phyloP scores from a whole-genome alignment of 2,329 filamentous ascomycete species.

The Xylariaceae sp. region DNA sequence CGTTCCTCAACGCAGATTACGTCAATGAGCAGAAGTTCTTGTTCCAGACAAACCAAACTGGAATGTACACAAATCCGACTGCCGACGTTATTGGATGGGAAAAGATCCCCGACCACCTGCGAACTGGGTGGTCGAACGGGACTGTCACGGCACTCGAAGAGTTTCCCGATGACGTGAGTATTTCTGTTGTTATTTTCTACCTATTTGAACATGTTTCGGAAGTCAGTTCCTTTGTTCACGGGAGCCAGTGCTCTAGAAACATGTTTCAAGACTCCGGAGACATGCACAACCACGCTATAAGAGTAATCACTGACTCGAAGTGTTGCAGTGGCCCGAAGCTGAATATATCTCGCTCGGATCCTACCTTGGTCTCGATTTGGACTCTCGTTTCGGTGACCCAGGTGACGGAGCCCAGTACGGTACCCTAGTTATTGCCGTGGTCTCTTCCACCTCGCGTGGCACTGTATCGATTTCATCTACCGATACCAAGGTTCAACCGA shows the following conservation, averaged over 20 bases:
- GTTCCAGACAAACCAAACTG: conserved; percentile 26
- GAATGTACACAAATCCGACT: conserved; percentile 26
- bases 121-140: conserved; percentile 18
- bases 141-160: conserved; percentile 18
- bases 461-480: conserved; percentile 61
- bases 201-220: too few relatives aligned
- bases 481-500: conserved; percentile 25
- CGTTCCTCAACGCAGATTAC: conserved; percentile 25
- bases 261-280: too few relatives aligned
- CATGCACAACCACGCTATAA: too few relatives aligned
- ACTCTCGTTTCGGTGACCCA: conserved; percentile 24
- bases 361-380: conserved; percentile 25
- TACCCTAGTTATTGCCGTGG: conserved; percentile 22
- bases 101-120: conserved; percentile 29
- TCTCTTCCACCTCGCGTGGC: conserved; percentile 44
- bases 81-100: conserved; percentile 31
- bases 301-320: too few relatives aligned
- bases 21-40: conserved; percentile 22
- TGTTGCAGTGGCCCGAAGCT: conserved; percentile 38
- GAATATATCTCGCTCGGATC: conserved; percentile 31
- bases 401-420: conserved; percentile 30
- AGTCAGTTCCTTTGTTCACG: too few relatives aligned
- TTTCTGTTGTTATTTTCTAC: too few relatives aligned
- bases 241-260: too few relatives aligned
- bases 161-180: conserved; percentile 32